Conservation (phyloP, 78 protist genomes). For the Pigoraptor vietnamica region DNA sequence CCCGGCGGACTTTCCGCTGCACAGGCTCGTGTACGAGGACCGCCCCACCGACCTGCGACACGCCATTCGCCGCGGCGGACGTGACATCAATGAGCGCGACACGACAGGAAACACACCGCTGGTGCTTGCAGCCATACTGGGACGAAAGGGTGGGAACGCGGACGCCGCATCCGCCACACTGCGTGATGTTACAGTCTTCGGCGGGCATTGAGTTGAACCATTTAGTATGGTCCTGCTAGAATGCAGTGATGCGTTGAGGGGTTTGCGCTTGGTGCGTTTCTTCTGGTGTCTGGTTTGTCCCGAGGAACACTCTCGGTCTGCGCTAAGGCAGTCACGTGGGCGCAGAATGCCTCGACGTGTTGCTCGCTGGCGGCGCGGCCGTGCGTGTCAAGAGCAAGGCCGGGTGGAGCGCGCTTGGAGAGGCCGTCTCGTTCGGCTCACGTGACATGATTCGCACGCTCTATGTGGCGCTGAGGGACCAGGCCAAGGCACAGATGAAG, state of each 20-base stretch:
- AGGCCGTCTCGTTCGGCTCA: neutral
- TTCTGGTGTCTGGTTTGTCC: no score
- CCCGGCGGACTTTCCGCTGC: neutral
- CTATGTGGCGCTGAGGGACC: neutral
- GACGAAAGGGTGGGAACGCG: neutral
- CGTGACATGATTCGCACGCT: neutral
- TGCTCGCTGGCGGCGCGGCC: neutral
- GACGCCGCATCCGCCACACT: no score
- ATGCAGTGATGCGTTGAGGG: neutral
- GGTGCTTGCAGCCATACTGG: neutral
- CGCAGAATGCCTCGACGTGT: neutral
- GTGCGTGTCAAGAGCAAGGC: neutral
- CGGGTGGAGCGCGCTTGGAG: neutral
- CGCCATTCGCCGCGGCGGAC: neutral
- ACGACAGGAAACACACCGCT: neutral
- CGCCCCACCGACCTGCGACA: neutral
- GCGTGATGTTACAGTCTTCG: no score
- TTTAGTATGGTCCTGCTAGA: neutral
- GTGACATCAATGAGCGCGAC: neutral
- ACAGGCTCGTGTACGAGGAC: neutral
- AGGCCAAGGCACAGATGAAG: neutral
- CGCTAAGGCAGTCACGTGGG: no score
- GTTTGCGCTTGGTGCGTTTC: no score
- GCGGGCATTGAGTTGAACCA: no score
- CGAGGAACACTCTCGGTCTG: no score